Percentiles rank a stretch among this genome's conserved stretches.
These are phyloP conservation scores for Spiraea crenata DNA, from an alignment of 331 rosid species.

Conservation along the genomic window DNA sequence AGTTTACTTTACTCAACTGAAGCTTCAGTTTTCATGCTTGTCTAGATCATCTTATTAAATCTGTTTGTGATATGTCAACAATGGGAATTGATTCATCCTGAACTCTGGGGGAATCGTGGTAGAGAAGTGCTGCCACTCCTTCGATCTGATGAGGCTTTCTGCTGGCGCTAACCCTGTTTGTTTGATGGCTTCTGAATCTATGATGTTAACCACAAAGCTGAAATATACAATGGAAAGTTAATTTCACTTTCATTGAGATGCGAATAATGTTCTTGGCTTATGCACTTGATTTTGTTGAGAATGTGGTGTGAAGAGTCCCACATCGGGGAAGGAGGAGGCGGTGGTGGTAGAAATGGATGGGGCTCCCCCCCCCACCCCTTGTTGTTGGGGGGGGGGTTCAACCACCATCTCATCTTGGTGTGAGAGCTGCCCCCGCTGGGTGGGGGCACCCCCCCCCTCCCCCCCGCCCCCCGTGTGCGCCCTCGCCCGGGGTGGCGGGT, in stretches of 20 bases:
- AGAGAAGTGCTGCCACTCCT: conserved; percentile 98
- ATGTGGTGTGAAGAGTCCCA: too few species aligned
- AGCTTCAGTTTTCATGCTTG: conserved; percentile 7
- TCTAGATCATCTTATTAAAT: conserved; percentile 21
- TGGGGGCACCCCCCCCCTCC: too few species aligned
- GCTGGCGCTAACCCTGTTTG: conserved; percentile 87
- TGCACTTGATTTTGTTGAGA: not conserved
- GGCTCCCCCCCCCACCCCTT: too few species aligned
- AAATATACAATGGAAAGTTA: conserved; percentile 90
- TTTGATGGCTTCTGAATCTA: conserved; percentile 93
- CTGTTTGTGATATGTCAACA: conserved; percentile 62
- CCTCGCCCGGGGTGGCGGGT: too few species aligned
- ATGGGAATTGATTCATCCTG: conserved; percentile 89
- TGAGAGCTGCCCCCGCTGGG: too few species aligned
- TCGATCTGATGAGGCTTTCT: conserved; percentile 92
- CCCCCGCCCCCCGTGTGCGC: too few species aligned
- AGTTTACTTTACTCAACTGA: conserved; percentile 18
- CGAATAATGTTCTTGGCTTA: not conserved
- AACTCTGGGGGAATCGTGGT: conserved; percentile 93
- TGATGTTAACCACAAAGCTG: conserved; percentile 93
- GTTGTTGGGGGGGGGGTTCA: too few species aligned
- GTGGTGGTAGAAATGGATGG: too few species aligned
- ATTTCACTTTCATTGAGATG: not conserved
- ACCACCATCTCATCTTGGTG: too few species aligned
- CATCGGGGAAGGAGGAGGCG: too few species aligned